Evolutionary conservation across 2,329 filamentous ascomycete species (phyloP), one percentile per base, ranked within the genome.

Genomic region (Exophiala calicioides): DNA sequence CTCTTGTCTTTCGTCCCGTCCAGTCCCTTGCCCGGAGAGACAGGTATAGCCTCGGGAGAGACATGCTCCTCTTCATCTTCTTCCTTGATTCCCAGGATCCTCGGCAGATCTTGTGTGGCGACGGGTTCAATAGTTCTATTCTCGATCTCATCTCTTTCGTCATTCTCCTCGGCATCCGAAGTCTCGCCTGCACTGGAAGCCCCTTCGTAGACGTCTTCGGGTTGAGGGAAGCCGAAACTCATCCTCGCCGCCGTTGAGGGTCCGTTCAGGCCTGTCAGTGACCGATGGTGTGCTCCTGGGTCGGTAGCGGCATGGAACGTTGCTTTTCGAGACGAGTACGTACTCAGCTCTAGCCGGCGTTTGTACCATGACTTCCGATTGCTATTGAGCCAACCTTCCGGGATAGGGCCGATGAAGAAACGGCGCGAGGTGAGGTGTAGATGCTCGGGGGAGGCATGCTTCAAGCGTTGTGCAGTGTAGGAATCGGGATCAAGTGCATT

Each of bases 351-450:
- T 1, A 75, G 50, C 35, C 70, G 64, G 29, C 64, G 60, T 50
- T 70, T 77, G 65, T 82, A 84, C 81, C 81, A 84, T 47, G 78
- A 74, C 58, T 80, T 81, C 41, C 80, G 72, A 62, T 84, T 78
- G 50, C 75, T 78, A 57, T 78, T 79, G 43, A 84, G 70, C 81
- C 81, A 85, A 46, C 78, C 80, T 57, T 80, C 77, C 33, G 81
- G 81, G 26, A 84, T 80, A 26, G 81, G 81, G 1, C 81, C 81
- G 48, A 85, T 81, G 65, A 85, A 85, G 65, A 77, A 78, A 44
- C 81, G 77, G 44, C 77, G 73, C 40, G 74, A 79, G 5, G 81
- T 84, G 56, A 81, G 67, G 64, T 84, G 75, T 30, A 85, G 65
- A 59, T 85, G 81, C 49, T 79, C 73, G 18, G 79, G 73, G 32